Conservation (phyloP, 139 green algal genomes). For the Chlorella sp. region DNA sequence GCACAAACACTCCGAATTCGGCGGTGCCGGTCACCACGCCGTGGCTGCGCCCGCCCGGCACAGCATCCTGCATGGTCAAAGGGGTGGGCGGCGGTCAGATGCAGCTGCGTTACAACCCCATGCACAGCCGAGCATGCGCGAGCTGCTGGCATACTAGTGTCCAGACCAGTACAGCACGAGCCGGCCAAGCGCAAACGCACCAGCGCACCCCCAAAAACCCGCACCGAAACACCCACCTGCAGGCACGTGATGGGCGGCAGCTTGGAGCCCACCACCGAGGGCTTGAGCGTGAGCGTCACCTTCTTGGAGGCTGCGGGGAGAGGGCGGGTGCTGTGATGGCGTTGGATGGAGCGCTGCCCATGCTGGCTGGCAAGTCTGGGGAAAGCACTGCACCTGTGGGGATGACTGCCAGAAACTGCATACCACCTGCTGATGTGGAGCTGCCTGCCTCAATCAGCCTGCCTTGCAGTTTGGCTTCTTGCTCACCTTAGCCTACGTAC, state of each 20-base stretch:
- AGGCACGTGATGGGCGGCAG: constrained; percentile 61
- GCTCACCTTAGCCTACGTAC: too few relatives aligned
- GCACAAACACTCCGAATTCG: constrained; percentile 88
- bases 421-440: too few relatives aligned
- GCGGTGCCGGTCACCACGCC: constrained; percentile 86
- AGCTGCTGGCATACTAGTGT: neutral
- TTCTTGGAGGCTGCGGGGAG: constrained; percentile 20
- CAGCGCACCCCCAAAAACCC: too few relatives aligned
- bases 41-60: constrained; percentile 70
- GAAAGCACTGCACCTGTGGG: too few relatives aligned
- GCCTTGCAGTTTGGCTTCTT: too few relatives aligned
- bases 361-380: too few relatives aligned
- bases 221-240: constrained; percentile 42
- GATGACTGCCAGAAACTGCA: too few relatives aligned
- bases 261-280: constrained; percentile 77
- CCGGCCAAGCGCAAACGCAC: too few relatives aligned
- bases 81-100: neutral
- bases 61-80: constrained; percentile 48
- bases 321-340: too few relatives aligned
- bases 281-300: constrained; percentile 86
- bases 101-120: neutral
- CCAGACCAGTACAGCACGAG: too few relatives aligned
- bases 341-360: too few relatives aligned
- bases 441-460: too few relatives aligned
- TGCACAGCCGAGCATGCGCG: neutral